A percentile compares a stretch with the other conserved stretches of the same genome.
Evolutionary conservation across 345 rosid genomes (phyloP).

Genomic region (Pelargonium nanum): DNA sequence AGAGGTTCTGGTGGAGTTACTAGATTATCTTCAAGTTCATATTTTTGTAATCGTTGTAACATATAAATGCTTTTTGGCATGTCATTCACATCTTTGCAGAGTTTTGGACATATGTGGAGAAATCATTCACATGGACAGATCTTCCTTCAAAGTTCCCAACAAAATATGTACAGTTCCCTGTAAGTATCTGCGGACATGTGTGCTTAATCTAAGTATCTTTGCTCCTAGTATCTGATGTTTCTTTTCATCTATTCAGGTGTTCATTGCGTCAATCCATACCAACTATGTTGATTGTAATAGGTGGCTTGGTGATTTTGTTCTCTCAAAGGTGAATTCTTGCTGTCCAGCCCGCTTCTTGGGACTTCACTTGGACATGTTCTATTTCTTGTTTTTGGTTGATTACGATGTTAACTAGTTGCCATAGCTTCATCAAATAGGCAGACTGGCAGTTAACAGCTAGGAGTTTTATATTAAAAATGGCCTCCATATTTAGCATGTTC

Average conservation of each 20-base stretch:
- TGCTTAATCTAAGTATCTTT: neutral
- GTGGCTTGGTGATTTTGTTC: slow-evolving; percentile 90
- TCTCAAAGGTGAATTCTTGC: slow-evolving; percentile 58
- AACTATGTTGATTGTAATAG: slow-evolving; percentile 89
- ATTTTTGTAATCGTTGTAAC: no score
- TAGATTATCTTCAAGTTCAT: no score
- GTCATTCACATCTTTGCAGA: slow-evolving; percentile 34
- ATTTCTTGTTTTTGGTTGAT: no score
- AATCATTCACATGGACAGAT: slow-evolving; percentile 89
- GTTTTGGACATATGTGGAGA: slow-evolving; percentile 96
- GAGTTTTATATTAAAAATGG: no score
- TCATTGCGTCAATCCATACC: slow-evolving; percentile 90
- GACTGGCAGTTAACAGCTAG: no score
- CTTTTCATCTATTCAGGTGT: slow-evolving; percentile 42
- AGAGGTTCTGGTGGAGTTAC: no score
- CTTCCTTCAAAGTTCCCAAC: slow-evolving; percentile 88
- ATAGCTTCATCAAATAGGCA: no score
- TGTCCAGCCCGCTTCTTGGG: neutral
- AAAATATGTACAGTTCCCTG: slow-evolving; percentile 91
- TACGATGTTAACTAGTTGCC: no score
- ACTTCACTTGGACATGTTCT: neutral
- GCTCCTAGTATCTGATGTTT: slow-evolving; percentile 2
- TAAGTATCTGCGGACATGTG: slow-evolving; percentile 22
- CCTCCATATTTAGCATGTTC: no score
- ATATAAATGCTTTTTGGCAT: neutral